phyloP scores from a whole-genome alignment of 306 rosid species.

The Lablab purpureus region DNA sequence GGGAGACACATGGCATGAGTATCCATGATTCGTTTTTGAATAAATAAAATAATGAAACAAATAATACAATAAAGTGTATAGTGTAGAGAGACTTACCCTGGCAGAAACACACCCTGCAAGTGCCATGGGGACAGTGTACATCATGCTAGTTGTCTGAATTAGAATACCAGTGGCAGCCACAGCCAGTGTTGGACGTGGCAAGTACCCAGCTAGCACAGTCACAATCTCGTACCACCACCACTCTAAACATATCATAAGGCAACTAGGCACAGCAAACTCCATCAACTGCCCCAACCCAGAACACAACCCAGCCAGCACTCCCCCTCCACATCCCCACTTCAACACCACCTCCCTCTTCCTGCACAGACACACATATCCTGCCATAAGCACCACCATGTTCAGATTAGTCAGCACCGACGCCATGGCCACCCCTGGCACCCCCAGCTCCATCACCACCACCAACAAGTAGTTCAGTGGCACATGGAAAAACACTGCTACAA shows the following conservation, averaged over 20 bases:
- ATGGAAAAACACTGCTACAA: constrained; percentile 75
- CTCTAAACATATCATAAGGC: constrained; percentile 91
- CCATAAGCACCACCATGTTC: constrained; percentile 78
- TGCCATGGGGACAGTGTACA: constrained; percentile 98
- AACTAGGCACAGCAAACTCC: constrained; percentile 86
- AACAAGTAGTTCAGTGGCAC: constrained; percentile 69
- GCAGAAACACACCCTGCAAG: constrained; percentile 97
- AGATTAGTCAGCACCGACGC: constrained; percentile 87
- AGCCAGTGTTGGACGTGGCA: constrained; percentile 71
- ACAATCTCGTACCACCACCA: constrained; percentile 99
- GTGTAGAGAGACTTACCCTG: constrained; percentile 57
- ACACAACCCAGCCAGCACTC: constrained; percentile 34
- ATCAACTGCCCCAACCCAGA: constrained; percentile 67
- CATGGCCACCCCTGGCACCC: constrained; percentile 87
- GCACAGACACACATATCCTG: constrained; percentile 63
- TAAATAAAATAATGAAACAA: neutral
- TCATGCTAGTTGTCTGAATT: constrained; percentile 96
- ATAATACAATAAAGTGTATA: neutral
- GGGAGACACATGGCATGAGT: neutral
- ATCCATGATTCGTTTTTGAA: neutral
- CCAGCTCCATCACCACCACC: constrained; percentile 63
- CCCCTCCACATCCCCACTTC: constrained; percentile 56
- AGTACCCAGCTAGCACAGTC: constrained; percentile 86
- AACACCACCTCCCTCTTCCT: constrained; percentile 47
- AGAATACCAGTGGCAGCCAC: constrained; percentile 97